Base-by-base conservation (phyloP, 805 yeast genomes). In the Torulaspora franciscae region DNA sequence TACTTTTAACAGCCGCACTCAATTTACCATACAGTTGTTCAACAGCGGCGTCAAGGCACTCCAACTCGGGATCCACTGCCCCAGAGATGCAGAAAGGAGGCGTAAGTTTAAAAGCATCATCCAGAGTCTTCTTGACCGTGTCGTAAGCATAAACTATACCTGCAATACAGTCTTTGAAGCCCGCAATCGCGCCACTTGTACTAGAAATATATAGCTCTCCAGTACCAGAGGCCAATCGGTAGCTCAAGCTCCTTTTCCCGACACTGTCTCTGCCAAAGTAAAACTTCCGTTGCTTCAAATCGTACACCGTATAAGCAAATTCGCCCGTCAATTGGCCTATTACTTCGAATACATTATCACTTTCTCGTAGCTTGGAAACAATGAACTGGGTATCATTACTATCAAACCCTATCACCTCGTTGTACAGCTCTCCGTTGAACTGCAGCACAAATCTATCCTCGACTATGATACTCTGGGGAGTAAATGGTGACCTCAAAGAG, bases 351-450 rank as follows among this genome's bases (percentile, higher is more conserved):
- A 83, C 63, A 17, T 78, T 73, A 1, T 62, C 58, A 11, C 41
- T 24, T 6, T 43, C 43, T 9, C 51, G 40, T 25, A 85, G 58
- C 25, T 56, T 55, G 1, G 68, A 55, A 38, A 69, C 66, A 5
- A 87, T 64, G 51, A 62, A 83, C 3, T 62, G 69, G 0, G 95
- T 80, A 62, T 90, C 97, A 59, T 85, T 85, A 0, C 54, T 50
- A 26, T 68, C 52, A 17, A 83, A 74, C 29, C 74, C 83, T 1
- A 61, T 30, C 19, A 14, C 33, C 22, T 30, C 52, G 50, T 82
- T 82, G 62, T 93, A 93, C 8, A 93, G 65, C 56, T 93, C 97
- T 0, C 99, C 99, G 61, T 95, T 93, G 66, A 84, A 91, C 58
- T 88, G 95, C 7, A 95, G 58, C 0, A 75, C 56, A 40, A 58